Evolutionary conservation across 2,329 filamentous ascomycete species (phyloP).

Genomic region (Magnaporthales sp.): DNA sequence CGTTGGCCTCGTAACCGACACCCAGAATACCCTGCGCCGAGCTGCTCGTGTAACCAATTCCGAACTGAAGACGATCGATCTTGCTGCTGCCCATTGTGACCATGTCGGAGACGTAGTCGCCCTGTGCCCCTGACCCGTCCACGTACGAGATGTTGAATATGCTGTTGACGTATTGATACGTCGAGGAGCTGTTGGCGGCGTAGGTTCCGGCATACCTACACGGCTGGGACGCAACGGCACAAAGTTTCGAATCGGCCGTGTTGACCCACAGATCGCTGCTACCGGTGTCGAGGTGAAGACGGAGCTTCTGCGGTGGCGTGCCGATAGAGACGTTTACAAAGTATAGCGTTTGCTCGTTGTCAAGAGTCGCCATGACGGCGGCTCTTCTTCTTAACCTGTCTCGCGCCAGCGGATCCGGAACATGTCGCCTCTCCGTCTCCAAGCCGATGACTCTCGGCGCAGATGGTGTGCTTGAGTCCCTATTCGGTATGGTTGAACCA

Average conservation of each 20-base stretch:
- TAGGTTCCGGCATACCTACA: conserved; percentile 62
- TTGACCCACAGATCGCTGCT: conserved; percentile 69
- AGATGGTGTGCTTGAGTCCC: conserved; percentile 15
- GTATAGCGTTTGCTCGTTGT: conserved; percentile 57
- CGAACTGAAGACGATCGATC: conserved; percentile 57
- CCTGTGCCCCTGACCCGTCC: conserved; percentile 67
- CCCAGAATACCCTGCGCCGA: conserved; percentile 69
- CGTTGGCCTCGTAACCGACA: conserved; percentile 73
- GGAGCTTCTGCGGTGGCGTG: conserved; percentile 48
- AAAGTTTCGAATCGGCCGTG: conserved; percentile 51
- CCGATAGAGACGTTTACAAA: conserved; percentile 55
- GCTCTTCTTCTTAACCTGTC: conserved; percentile 37
- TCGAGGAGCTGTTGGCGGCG: conserved; percentile 61
- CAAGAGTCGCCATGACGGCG: conserved; percentile 35
- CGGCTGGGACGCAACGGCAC: conserved; percentile 34
- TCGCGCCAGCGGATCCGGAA: conserved; percentile 31
- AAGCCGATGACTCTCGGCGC: conserved; percentile 36
- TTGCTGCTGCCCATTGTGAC: conserved; percentile 48
- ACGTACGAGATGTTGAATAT: conserved; percentile 84
- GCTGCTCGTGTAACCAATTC: conserved; percentile 57
- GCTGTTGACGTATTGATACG: conserved; percentile 63
- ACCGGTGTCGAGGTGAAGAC: conserved; percentile 58
- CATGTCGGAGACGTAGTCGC: conserved; percentile 74
- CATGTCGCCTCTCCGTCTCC: conserved; percentile 29
- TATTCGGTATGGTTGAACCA: conserved; percentile 20